Percentiles rank a stretch among this genome's conserved stretches.
Conservation (phyloP, 2,329 filamentous ascomycete species). For the Ramichloridium luteum region DNA sequence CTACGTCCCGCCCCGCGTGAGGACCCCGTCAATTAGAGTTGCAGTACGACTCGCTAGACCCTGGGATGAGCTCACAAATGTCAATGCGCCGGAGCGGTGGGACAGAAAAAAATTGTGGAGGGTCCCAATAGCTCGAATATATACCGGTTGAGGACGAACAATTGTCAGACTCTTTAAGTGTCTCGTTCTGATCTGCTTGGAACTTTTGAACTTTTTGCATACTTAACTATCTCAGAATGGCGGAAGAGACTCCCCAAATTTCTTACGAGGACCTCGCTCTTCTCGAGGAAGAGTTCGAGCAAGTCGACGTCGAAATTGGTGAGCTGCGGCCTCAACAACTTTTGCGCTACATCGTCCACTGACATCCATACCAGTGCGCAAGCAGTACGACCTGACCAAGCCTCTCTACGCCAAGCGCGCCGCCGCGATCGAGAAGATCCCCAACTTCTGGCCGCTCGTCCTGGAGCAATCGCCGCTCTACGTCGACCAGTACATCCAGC, state of each 20-base stretch:
- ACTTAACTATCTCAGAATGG: slow-evolving; percentile 7
- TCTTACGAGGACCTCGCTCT: slow-evolving; percentile 66
- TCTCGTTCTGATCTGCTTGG: no score
- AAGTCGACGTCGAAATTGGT: slow-evolving; percentile 74
- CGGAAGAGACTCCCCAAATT: slow-evolving; percentile 25
- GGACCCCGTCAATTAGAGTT: no score
- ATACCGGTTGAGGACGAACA: no score
- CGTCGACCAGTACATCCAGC: slow-evolving; percentile 78
- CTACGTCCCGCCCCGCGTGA: no score
- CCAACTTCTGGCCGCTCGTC: slow-evolving; percentile 90
- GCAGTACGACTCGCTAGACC: no score
- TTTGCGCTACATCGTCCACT: neutral
- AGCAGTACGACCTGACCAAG: slow-evolving; percentile 52
- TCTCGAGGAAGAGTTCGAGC: slow-evolving; percentile 73
- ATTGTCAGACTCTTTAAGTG: no score
- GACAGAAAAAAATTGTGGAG: no score
- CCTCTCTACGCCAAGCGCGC: slow-evolving; percentile 68
- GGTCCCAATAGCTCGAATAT: no score
- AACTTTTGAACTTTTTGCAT: no score
- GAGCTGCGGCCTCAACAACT: slow-evolving; percentile 33
- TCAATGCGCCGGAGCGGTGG: no score
- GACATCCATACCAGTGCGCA: slow-evolving; percentile 15
- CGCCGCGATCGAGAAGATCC: slow-evolving; percentile 57
- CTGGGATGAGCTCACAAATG: no score
- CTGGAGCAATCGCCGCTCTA: slow-evolving; percentile 77